A percentile compares a stretch with the other conserved stretches of the same genome.
Evolutionary conservation across 352 stramenopile genomes (phyloP).

Genomic region (Elongisporangium undulatum): DNA sequence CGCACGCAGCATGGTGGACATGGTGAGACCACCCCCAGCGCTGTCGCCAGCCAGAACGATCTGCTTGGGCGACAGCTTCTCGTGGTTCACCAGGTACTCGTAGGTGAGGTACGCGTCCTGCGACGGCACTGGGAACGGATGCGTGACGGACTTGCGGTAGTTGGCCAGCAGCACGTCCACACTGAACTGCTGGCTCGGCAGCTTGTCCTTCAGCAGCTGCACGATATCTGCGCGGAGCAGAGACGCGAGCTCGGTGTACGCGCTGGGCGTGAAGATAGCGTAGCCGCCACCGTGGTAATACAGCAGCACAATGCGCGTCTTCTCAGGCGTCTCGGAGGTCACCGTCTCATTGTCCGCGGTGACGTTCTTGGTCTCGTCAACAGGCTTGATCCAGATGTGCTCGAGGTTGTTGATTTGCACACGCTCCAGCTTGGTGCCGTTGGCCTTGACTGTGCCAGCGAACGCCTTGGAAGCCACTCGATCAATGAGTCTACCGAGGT

Average conservation of each 20-base stretch:
- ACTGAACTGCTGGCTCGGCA: conserved; percentile 1
- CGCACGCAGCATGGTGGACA: conserved; percentile 12
- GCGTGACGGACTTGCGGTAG: conserved; percentile 15
- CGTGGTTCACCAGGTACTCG: conserved; percentile 12
- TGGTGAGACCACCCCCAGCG: conserved; percentile 9
- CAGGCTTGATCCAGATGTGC: conserved; percentile 41
- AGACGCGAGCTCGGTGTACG: conserved; percentile 46
- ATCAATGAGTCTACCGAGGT: conserved; percentile 21
- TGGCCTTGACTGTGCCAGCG: not conserved
- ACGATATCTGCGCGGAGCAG: conserved; percentile 15
- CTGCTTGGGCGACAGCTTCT: conserved; percentile 3
- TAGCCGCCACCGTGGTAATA: conserved; percentile 64
- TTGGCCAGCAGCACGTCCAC: conserved; percentile 16
- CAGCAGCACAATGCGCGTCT: conserved; percentile 35
- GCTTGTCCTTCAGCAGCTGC: conserved; percentile 5
- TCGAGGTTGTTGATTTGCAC: conserved; percentile 28
- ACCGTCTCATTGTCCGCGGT: not conserved
- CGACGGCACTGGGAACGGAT: conserved; percentile 10
- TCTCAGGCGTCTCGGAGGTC: too few species aligned
- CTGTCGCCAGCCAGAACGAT: conserved; percentile 14
- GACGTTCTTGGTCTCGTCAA: not conserved
- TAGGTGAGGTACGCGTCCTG: conserved; percentile 11
- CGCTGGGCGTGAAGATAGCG: conserved; percentile 41
- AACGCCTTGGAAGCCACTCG: not conserved
- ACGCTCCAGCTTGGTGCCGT: conserved; percentile 15